Percentiles rank a stretch among this genome's conserved stretches.
These are phyloP conservation scores for Astraeus odoratus DNA, from an alignment of 768 basidiomycete species.

Conservation along the genomic window DNA sequence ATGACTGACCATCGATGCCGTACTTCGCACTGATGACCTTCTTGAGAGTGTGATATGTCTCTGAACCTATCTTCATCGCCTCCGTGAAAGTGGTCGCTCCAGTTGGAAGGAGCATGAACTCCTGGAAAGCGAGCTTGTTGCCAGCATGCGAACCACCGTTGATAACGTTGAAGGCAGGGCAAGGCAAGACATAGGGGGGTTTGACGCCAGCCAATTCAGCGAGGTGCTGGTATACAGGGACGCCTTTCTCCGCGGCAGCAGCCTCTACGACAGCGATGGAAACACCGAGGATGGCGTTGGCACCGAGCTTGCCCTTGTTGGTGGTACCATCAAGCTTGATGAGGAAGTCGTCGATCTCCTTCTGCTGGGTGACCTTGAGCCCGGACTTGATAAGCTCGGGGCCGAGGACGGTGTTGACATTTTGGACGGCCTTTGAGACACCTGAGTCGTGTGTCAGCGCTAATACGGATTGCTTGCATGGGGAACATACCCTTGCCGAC, in stretches of 20 bases:
- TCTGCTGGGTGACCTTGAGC: conserved; percentile 82
- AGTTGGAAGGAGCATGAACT: conserved; percentile 98
- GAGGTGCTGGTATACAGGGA: conserved; percentile 94
- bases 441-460: conserved; percentile 39
- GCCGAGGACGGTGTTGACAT: conserved; percentile 89
- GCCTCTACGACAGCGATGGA: conserved; percentile 94
- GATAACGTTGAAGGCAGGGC: conserved; percentile 97
- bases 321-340: conserved; percentile 96
- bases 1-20: conserved; percentile 84
- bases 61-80: conserved; percentile 97
- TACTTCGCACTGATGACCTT: conserved; percentile 99
- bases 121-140: conserved; percentile 99
- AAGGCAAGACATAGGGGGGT: conserved; percentile 87
- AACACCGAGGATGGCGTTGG: conserved; percentile 98
- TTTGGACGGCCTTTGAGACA: conserved; percentile 87
- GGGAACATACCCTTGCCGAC: conserved; percentile 81
- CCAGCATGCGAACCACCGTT: conserved; percentile 99
- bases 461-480: background rate
- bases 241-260: conserved; percentile 88
- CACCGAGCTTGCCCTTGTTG: conserved; percentile 99
- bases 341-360: conserved; percentile 94
- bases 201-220: conserved; percentile 95
- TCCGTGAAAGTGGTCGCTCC: conserved; percentile 89
- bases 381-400: conserved; percentile 81
- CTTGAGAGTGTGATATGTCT: conserved; percentile 97